Conservation (phyloP, 306 rosid species). For the Cucumis melo region DNA sequence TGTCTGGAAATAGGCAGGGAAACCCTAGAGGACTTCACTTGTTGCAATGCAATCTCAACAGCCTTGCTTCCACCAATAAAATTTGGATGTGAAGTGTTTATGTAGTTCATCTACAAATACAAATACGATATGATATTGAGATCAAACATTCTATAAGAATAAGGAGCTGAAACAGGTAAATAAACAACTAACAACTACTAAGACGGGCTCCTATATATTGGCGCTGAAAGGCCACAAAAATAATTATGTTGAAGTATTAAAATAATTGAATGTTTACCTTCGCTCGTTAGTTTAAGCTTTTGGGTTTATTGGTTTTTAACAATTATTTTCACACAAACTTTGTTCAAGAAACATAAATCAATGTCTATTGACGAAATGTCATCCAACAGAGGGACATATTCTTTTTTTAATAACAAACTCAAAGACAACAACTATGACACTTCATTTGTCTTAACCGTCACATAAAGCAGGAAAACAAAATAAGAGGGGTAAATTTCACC, state of each 20-base stretch:
- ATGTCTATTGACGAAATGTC: no score
- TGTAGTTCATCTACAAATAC: constrained; percentile 79
- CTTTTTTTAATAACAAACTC: no score
- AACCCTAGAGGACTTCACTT: constrained; percentile 58
- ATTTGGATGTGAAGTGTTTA: constrained; percentile 94
- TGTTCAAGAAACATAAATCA: no score
- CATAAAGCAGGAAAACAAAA: not conserved
- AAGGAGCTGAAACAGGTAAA: not conserved
- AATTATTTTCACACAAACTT: not conserved
- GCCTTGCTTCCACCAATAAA: constrained; percentile 97
- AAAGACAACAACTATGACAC: no score
- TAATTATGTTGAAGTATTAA: no score
- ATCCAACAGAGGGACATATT: no score
- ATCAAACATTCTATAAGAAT: not conserved
- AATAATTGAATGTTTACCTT: no score
- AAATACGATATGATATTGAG: not conserved
- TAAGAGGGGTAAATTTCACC: no score
- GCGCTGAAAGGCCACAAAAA: not conserved
- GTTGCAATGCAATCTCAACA: constrained; percentile 64
- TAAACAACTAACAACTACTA: not conserved
- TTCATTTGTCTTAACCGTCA: no score
- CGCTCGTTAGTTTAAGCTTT: no score
- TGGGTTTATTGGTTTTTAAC: no score
- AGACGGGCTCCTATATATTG: not conserved
- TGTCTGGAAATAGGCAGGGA: constrained; percentile 45